Conservation (phyloP, 2,329 filamentous ascomycete species). For the Triangularia setosa region DNA sequence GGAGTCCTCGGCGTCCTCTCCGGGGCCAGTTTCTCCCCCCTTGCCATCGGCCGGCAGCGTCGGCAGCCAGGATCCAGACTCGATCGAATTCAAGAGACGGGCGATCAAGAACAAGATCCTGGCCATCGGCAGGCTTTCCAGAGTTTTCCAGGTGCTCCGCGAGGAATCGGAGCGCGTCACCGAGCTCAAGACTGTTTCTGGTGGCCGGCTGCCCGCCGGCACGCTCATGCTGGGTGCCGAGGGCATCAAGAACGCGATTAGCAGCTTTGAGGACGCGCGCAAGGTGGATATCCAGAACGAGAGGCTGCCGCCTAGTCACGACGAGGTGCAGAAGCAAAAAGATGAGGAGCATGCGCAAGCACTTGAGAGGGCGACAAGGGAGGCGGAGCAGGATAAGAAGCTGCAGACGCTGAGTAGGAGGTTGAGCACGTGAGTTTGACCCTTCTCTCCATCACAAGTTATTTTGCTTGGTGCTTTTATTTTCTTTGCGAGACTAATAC, state of each 20-base stretch:
- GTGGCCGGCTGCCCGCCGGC: slow-evolving; percentile 85
- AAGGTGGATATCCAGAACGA: slow-evolving; percentile 98
- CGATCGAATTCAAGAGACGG: slow-evolving; percentile 87
- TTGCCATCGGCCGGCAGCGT: slow-evolving; percentile 27
- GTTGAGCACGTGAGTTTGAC: slow-evolving; percentile 85
- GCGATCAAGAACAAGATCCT: slow-evolving; percentile 99
- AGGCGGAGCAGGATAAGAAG: slow-evolving; percentile 88
- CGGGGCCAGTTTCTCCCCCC: slow-evolving; percentile 72
- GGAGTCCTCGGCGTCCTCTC: slow-evolving; percentile 67
- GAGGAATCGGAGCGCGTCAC: slow-evolving; percentile 97
- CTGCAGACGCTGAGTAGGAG: slow-evolving; percentile 82
- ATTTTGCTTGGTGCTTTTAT: neutral
- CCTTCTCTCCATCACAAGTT: neutral
- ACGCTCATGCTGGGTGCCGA: slow-evolving; percentile 98
- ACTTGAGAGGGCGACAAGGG: slow-evolving; percentile 76
- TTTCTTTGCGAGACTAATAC: neutral
- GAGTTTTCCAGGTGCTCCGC: slow-evolving; percentile 96
- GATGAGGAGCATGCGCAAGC: slow-evolving; percentile 79
- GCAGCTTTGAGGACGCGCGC: slow-evolving; percentile 90
- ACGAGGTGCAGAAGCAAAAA: slow-evolving; percentile 81
- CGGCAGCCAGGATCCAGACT: slow-evolving; percentile 65
- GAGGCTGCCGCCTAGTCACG: slow-evolving; percentile 82
- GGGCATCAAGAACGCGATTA: slow-evolving; percentile 97
- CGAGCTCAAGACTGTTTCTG: slow-evolving; percentile 94
- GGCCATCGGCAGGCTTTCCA: slow-evolving; percentile 90